A percentile compares a stretch with the other conserved stretches of the same genome.
Conservation (phyloP, 1,284 basidiomycete species). For the Apiotrichum veenhuisii region DNA sequence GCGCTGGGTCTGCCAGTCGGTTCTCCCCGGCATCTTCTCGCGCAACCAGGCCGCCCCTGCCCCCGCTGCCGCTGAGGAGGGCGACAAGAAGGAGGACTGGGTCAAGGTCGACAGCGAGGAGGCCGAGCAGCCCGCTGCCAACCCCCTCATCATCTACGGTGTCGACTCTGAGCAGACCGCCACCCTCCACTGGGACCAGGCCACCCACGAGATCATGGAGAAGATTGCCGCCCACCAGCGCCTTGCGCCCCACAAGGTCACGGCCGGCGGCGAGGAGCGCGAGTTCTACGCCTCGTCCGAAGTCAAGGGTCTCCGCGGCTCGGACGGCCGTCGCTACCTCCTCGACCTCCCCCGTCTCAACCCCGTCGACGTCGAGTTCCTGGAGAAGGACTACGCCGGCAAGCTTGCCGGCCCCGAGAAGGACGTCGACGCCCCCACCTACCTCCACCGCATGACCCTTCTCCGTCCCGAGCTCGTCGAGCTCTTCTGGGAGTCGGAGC, state of each 20-base stretch:
- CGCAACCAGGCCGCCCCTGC: slow-evolving; percentile 35
- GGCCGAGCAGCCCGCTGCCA: slow-evolving; percentile 58
- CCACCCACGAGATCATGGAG: slow-evolving; percentile 55
- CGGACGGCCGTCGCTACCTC: slow-evolving; percentile 57
- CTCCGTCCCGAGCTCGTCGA: slow-evolving; percentile 59
- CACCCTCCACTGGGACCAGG: slow-evolving; percentile 50
- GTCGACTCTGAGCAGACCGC: slow-evolving; percentile 55
- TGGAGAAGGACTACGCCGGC: slow-evolving; percentile 53
- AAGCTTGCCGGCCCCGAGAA: slow-evolving; percentile 30
- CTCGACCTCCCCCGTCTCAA: slow-evolving; percentile 56
- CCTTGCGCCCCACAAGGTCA: slow-evolving; percentile 55
- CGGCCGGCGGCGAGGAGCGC: slow-evolving; percentile 49
- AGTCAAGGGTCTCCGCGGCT: slow-evolving; percentile 57
- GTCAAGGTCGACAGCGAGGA: slow-evolving; percentile 56
- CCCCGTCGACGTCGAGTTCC: slow-evolving; percentile 57
- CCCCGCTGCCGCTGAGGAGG: slow-evolving; percentile 24
- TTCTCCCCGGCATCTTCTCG: slow-evolving; percentile 58
- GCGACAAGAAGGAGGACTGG: slow-evolving; percentile 47
- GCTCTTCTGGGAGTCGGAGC: slow-evolving; percentile 54
- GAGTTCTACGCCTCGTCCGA: slow-evolving; percentile 56
- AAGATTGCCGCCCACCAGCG: slow-evolving; percentile 54
- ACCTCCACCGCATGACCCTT: slow-evolving; percentile 57
- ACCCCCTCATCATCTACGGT: slow-evolving; percentile 57
- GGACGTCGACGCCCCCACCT: slow-evolving; percentile 33
- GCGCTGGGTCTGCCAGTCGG: slow-evolving; percentile 58